A percentile compares a stretch with the other conserved stretches of the same genome.
phyloP scores from a whole-genome alignment of 495 filamentous ascomycete species.

The Apodospora peruviana region DNA sequence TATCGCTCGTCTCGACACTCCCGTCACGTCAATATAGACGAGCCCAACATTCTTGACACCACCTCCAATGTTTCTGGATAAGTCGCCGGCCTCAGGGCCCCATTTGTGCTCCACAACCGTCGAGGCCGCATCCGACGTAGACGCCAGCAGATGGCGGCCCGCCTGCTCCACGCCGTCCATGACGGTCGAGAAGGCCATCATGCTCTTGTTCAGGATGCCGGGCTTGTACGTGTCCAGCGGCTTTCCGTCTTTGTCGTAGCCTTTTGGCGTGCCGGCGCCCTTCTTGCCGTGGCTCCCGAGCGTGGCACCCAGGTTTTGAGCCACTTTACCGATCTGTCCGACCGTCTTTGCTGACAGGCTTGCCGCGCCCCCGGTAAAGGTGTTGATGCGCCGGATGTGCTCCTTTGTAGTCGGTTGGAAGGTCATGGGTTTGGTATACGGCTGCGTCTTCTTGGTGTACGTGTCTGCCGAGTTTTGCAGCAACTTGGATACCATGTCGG shows the following conservation, averaged over 20 bases:
- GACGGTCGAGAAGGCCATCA: constrained; percentile 95
- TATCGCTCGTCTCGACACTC: constrained; percentile 80
- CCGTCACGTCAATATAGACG: constrained; percentile 95
- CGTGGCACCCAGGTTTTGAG: constrained; percentile 81
- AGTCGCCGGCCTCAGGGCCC: constrained; percentile 72
- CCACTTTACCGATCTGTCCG: constrained; percentile 70
- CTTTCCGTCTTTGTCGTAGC: constrained; percentile 58
- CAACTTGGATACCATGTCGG: constrained; percentile 68
- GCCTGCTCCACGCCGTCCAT: constrained; percentile 89
- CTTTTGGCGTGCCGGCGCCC: constrained; percentile 42
- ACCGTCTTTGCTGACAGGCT: constrained; percentile 79
- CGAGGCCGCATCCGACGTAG: constrained; percentile 68
- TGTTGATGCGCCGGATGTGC: constrained; percentile 79
- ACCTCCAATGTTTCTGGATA: constrained; percentile 68
- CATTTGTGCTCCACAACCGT: constrained; percentile 79
- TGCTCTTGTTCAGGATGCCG: constrained; percentile 83
- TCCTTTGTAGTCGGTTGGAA: constrained; percentile 83
- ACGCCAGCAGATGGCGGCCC: constrained; percentile 66
- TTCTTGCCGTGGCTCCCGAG: constrained; percentile 59
- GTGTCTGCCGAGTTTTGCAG: constrained; percentile 69
- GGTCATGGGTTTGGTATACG: constrained; percentile 69
- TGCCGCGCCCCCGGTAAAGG: constrained; percentile 69
- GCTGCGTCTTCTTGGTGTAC: constrained; percentile 74
- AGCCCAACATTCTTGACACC: constrained; percentile 93
- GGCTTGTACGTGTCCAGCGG: constrained; percentile 70